Evolutionary conservation across 345 rosid species (phyloP), one percentile per base, ranked within the genome.

Genomic region (Reutealis trisperma): DNA sequence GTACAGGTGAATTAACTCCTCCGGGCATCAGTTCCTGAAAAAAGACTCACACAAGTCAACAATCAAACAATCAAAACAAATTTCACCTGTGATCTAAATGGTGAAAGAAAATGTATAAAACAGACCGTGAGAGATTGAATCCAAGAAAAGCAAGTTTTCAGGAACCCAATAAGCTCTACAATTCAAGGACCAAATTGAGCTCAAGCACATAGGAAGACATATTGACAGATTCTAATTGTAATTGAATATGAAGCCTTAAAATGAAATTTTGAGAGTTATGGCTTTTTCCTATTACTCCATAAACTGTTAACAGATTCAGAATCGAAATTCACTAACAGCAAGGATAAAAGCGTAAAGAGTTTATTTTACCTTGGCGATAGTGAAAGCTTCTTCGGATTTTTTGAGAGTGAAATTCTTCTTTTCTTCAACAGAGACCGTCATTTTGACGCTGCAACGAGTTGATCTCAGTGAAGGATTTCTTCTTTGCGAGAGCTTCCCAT

Each of bases 1-100:
- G 95, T 15, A 94, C 98, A 16, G 97, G 98, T 74, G 97, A 96
- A 78, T 91, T 92, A 42, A 93, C 99, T 73, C 97, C 98, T 79
- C 98, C 99, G 32, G 98, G 97, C 98, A 94, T 96, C 78, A 96
- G 34, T 47, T 96, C 93, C 97, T 96, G 69, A 79, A 74, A 78
- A 70, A 73, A 62, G 2, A 11, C 12, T 58, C 22, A 63, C 69
- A 68, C 22, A 42, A 68, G 66, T 59, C 70, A 73, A 34, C 16
- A 24, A 61, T 58, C 27, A 70, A 9, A 37, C 69, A 60, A 41
- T 62, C 6, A 4, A 24, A 49, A 52, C 47, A 71, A 58, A 5
- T 57, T 67, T 66, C 25, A 59, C 19, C 16, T 51, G 19, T 14
- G 52, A 11, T 65, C 3, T 37, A 9, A 42, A 41, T 66, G 22